A percentile compares a stretch with the other conserved stretches of the same genome.
phyloP scores from a whole-genome alignment of 1,284 basidiomycete species.

The Malassezia yamatoensis region DNA sequence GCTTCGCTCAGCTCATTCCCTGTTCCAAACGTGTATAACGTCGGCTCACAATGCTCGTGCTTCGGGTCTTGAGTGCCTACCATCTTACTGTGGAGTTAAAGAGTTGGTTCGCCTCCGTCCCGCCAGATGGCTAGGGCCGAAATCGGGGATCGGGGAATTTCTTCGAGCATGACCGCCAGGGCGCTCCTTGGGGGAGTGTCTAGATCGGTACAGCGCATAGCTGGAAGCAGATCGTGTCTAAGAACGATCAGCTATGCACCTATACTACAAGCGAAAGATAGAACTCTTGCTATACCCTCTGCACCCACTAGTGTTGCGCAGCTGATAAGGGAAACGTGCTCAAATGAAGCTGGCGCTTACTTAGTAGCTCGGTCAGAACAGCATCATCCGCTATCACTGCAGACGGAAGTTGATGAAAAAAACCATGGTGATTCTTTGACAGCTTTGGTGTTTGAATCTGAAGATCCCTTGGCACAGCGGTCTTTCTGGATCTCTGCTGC shows the following conservation, averaged over 20 bases:
- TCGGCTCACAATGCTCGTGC: slow-evolving; percentile 50
- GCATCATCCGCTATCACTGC: slow-evolving; percentile 5
- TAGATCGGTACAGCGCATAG: too few species aligned
- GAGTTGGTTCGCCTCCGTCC: background rate
- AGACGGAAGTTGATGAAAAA: background rate
- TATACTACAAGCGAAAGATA: too few species aligned
- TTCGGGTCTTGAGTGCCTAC: slow-evolving; percentile 6
- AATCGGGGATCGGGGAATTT: slow-evolving; percentile 2
- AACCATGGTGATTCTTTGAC: background rate
- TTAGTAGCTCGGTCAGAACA: slow-evolving; percentile 10
- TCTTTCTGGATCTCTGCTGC: slow-evolving; percentile 21
- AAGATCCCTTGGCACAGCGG: slow-evolving; percentile 12
- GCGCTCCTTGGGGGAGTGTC: background rate
- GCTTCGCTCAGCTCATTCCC: slow-evolving; percentile 51
- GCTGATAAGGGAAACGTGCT: slow-evolving; percentile 4
- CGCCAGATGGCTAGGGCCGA: background rate
- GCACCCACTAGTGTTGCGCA: slow-evolving; percentile 4
- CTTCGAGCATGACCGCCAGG: slow-evolving; percentile 3
- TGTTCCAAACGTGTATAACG: slow-evolving; percentile 65
- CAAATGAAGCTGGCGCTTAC: slow-evolving; percentile 11
- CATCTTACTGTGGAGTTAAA: slow-evolving; percentile 3
- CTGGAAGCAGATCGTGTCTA: too few species aligned
- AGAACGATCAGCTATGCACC: too few species aligned
- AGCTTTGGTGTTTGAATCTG: slow-evolving; percentile 8
- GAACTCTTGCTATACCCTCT: background rate